Evolutionary conservation across 2,329 filamentous ascomycete genomes (phyloP), one percentile per base, ranked within the genome.

Genomic region (Colletotrichum scovillei): DNA sequence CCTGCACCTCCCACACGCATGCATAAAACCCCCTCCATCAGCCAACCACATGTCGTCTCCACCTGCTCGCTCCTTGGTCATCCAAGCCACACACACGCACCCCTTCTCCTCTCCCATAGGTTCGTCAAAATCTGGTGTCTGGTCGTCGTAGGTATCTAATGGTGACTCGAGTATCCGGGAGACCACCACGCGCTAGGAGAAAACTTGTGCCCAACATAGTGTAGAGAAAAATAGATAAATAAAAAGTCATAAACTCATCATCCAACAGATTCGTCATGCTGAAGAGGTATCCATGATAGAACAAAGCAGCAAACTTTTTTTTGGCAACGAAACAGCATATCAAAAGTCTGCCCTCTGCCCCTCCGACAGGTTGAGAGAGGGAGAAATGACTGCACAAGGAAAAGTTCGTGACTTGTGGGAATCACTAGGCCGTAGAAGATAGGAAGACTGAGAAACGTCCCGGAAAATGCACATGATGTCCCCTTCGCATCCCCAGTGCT

Each of bases 211-310:
- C 70, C 30, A 59, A 58, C 62, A 63, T 53, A 63, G n/a, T 56
- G 35, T 59, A 64, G 42, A 64, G 26, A 49, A 53, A 63, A 42
- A 56, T 35, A 19, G n/a, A 22, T 30, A n/a, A 63, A 52, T 24
- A 60, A 35, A 67, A 49, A 53, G 64, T 74, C 73, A 62, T 74
- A 73, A 49, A 65, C 66, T 75, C 73, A 32, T 75, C 66, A 74
- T 69, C 58, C 65, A 75, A 74, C 73, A 75, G 70, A 66, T 73
- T 57, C 73, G 71, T 63, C 58, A 66, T 75, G 71, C 73, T 73
- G 69, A 73, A 73, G 73, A 74, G 73, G 73, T 75, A 75, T 75
- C 70, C 73, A 75, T 73, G 62, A 75, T 72, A 66, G 70, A 75
- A 67, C 63, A 74, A 66, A 75, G 73, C 67, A 75, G 59, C 66